These are phyloP conservation scores for Rhododendron simsii DNA, from an alignment of 148 eudicot genomes.

Conservation along the genomic window DNA sequence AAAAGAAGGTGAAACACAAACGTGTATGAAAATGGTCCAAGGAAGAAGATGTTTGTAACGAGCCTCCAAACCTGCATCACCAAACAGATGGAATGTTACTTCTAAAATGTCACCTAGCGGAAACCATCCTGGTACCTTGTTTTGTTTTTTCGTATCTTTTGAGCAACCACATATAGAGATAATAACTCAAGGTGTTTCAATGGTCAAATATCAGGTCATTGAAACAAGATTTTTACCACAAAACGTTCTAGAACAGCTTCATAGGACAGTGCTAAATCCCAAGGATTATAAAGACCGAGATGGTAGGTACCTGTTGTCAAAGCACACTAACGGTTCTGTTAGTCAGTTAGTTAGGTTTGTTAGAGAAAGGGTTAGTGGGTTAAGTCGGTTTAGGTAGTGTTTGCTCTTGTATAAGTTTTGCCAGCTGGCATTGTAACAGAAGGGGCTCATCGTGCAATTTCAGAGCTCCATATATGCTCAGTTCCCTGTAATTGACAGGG, in stretches of 20 bases:
- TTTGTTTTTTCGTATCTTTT: not conserved
- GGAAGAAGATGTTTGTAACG: constrained; percentile 35
- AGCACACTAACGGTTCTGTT: too few relatives aligned
- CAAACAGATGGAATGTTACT: not conserved
- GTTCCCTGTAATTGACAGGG: too few relatives aligned
- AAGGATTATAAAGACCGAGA: constrained; percentile 5
- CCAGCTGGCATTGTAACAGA: too few relatives aligned
- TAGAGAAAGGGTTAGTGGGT: too few relatives aligned
- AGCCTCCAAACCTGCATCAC: constrained; percentile 42
- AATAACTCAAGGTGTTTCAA: not conserved
- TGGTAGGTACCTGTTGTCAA: constrained; percentile 8
- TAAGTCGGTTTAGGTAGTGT: too few relatives aligned
- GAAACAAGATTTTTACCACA: constrained; percentile 18
- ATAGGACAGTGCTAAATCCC: constrained; percentile 17
- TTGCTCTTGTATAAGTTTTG: too few relatives aligned
- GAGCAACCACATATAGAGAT: not conserved
- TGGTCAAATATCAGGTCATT: not conserved
- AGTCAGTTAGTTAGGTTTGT: too few relatives aligned
- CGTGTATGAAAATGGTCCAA: constrained; percentile 26
- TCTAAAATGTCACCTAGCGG: too few relatives aligned
- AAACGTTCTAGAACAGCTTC: constrained; percentile 24
- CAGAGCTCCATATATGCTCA: too few relatives aligned
- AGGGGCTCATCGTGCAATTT: too few relatives aligned
- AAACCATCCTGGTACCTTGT: too few relatives aligned
- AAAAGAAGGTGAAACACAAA: constrained; percentile 28